Conservation (phyloP, 192 early-diverging fungal species). For the Rhizophagus prolifer region DNA sequence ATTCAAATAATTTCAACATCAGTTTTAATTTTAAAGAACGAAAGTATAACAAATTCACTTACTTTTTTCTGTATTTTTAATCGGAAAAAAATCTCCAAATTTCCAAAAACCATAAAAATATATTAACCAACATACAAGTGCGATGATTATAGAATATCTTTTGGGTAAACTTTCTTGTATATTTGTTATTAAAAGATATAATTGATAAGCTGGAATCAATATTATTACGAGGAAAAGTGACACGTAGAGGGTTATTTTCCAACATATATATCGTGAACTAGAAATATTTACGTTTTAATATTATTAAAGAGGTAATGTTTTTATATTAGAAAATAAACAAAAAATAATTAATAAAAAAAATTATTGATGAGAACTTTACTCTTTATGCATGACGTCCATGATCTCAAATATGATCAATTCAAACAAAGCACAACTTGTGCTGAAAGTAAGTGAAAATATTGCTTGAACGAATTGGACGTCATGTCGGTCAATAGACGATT, state of each 20-base stretch:
- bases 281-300: neutral
- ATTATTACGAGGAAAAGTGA: slow-evolving; percentile 69
- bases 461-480: slow-evolving; percentile 55
- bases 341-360: neutral
- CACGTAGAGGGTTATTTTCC: slow-evolving; percentile 68
- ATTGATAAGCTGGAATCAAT: slow-evolving; percentile 77
- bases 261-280: slow-evolving; percentile 72
- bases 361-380: slow-evolving; percentile 31
- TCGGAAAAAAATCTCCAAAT: slow-evolving; percentile 59
- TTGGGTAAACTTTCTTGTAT: slow-evolving; percentile 33
- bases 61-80: slow-evolving; percentile 41
- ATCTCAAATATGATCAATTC: slow-evolving; percentile 85
- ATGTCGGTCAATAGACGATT: slow-evolving; percentile 46
- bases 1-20: slow-evolving; percentile 14
- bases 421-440: slow-evolving; percentile 75
- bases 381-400: slow-evolving; percentile 61
- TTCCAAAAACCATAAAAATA: slow-evolving; percentile 63
- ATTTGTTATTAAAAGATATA: slow-evolving; percentile 58
- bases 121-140: slow-evolving; percentile 33
- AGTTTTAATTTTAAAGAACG: slow-evolving; percentile 23
- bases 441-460: slow-evolving; percentile 76
- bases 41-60: neutral
- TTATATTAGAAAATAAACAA: neutral
- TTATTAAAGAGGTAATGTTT: neutral
- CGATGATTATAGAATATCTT: slow-evolving; percentile 34